Conservation (phyloP, 805 yeast genomes). For the Kuraishia hungarica region DNA sequence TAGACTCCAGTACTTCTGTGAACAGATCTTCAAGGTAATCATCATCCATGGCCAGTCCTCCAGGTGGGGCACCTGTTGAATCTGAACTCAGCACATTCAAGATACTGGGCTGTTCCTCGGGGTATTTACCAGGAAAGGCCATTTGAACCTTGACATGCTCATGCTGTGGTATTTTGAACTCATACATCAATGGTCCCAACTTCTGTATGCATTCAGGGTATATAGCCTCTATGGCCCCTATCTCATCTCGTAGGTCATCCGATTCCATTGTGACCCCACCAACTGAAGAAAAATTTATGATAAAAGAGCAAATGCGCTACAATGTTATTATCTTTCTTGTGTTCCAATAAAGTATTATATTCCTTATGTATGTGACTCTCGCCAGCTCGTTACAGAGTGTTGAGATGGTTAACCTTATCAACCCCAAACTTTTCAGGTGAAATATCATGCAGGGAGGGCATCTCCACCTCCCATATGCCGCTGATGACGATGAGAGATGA, state of each 20-base stretch:
- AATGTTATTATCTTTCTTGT: too few species aligned
- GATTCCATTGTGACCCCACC: slow-evolving; percentile 13
- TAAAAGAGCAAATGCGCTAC: too few species aligned
- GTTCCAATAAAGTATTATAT: too few species aligned
- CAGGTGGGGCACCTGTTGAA: slow-evolving; percentile 15
- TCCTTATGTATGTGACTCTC: too few species aligned
- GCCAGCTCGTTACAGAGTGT: too few species aligned
- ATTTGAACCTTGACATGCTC: slow-evolving; percentile 53
- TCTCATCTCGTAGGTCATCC: slow-evolving; percentile 59
- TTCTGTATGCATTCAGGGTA: slow-evolving; percentile 54
- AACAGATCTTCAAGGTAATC: slow-evolving; percentile 38
- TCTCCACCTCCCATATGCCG: too few species aligned
- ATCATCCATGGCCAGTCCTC: slow-evolving; percentile 17
- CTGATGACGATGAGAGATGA: too few species aligned
- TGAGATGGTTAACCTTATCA: too few species aligned
- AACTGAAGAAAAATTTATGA: too few species aligned
- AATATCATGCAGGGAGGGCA: too few species aligned
- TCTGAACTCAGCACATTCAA: slow-evolving; percentile 37
- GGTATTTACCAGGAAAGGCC: slow-evolving; percentile 67
- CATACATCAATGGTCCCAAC: slow-evolving; percentile 30
- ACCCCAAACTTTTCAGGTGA: too few species aligned
- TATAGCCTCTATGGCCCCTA: slow-evolving; percentile 80
- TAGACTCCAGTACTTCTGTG: slow-evolving; percentile 40
- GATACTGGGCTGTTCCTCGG: slow-evolving; percentile 53
- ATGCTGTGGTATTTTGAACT: slow-evolving; percentile 53